Conservation (phyloP, 2,329 filamentous ascomycete genomes). For the Fusarium pseudoanthophilum region DNA sequence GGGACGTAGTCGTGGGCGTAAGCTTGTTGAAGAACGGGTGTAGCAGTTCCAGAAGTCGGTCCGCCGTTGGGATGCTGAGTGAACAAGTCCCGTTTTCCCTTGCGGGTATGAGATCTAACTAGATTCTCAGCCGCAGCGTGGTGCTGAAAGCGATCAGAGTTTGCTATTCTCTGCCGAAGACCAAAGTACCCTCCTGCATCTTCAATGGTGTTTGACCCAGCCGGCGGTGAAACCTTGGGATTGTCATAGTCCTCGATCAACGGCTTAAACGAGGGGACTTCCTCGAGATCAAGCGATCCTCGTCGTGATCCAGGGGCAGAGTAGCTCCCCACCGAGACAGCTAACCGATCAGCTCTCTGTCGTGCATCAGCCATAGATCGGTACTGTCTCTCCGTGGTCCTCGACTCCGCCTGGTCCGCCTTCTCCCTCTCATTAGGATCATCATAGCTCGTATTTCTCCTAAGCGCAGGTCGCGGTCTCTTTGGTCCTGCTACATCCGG, state of each 20-base stretch:
- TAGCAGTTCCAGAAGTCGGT: slow-evolving; percentile 50
- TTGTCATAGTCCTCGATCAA: slow-evolving; percentile 46
- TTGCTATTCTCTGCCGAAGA: slow-evolving; percentile 37
- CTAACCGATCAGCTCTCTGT: slow-evolving; percentile 53
- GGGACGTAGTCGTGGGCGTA: slow-evolving; percentile 69
- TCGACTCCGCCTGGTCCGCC: slow-evolving; percentile 54
- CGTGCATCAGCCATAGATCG: slow-evolving; percentile 55
- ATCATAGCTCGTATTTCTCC: slow-evolving; percentile 57
- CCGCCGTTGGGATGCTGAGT: slow-evolving; percentile 43
- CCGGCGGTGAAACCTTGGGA: slow-evolving; percentile 36
- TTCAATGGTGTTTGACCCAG: slow-evolving; percentile 22
- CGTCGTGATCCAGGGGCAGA: slow-evolving; percentile 52
- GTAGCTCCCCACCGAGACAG: slow-evolving; percentile 53
- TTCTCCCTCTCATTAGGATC: slow-evolving; percentile 53
- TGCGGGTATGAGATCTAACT: slow-evolving; percentile 49
- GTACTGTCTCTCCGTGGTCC: slow-evolving; percentile 51
- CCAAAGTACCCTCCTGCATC: slow-evolving; percentile 36
- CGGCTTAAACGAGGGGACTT: slow-evolving; percentile 47
- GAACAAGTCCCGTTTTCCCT: slow-evolving; percentile 48
- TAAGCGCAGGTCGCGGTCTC: slow-evolving; percentile 52
- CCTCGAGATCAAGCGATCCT: slow-evolving; percentile 48
- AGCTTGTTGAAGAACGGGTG: slow-evolving; percentile 58
- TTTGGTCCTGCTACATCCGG: slow-evolving; percentile 34
- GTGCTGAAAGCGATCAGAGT: slow-evolving; percentile 36
- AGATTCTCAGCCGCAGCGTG: slow-evolving; percentile 50